Evolutionary conservation across 1,139 yeast species (phyloP).

Genomic region (Blastobotrys apis): DNA sequence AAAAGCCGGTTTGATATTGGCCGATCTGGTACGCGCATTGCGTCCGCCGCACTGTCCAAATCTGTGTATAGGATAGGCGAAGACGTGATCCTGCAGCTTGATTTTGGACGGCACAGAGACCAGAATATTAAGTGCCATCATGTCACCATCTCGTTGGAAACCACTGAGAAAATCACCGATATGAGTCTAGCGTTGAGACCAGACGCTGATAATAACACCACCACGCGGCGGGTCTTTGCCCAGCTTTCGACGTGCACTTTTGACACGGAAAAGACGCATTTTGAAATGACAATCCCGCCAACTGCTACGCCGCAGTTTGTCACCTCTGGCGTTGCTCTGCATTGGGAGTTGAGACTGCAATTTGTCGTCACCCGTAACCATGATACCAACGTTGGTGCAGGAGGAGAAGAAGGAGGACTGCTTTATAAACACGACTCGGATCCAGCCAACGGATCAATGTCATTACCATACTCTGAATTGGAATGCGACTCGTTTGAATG

Average conservation of each 20-base stretch:
- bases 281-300: conserved; percentile 35
- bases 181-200: conserved; percentile 32
- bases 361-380: conserved; percentile 33
- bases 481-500: conserved; percentile 32
- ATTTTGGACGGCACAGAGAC: conserved; percentile 25
- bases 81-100: conserved; percentile 31
- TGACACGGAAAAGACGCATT: conserved; percentile 21
- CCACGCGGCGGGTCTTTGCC: conserved; percentile 22
- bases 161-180: conserved; percentile 32
- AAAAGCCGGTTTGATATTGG: conserved; percentile 34
- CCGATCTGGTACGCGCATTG: conserved; percentile 32
- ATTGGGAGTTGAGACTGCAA: conserved; percentile 37
- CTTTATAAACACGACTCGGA: conserved; percentile 8
- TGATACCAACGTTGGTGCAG: too few relatives aligned
- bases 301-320: conserved; percentile 36
- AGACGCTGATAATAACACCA: conserved; percentile 27
- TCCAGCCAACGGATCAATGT: background rate
- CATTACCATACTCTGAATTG: conserved; percentile 12
- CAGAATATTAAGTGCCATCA: conserved; percentile 34
- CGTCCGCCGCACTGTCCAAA: conserved; percentile 34
- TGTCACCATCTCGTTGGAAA: conserved; percentile 37
- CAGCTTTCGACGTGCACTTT: conserved; percentile 26
- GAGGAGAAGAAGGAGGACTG: too few relatives aligned
- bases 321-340: conserved; percentile 32
- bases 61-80: conserved; percentile 40